A percentile compares a stretch with the other conserved stretches of the same genome.
Evolutionary conservation across 306 rosid genomes (phyloP).

Genomic region (Castanopsis chinensis): DNA sequence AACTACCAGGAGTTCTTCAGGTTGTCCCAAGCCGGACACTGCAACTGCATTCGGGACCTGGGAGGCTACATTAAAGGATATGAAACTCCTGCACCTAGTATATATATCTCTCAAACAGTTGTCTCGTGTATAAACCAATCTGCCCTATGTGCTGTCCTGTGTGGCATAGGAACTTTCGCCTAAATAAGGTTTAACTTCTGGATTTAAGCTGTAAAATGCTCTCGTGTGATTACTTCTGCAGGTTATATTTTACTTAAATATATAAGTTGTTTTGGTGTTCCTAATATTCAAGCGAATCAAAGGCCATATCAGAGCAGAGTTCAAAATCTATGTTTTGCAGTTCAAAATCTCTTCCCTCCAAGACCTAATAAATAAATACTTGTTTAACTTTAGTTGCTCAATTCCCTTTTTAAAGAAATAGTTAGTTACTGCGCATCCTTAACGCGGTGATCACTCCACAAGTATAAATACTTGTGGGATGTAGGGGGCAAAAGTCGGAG

Average conservation of each 20-base stretch:
- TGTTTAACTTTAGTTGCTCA: too few species aligned
- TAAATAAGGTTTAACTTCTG: slow-evolving; percentile 1
- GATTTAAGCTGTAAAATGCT: background rate
- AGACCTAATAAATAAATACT: too few species aligned
- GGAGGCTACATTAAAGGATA: slow-evolving; percentile 21
- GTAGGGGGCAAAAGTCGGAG: too few species aligned
- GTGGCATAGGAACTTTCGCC: background rate
- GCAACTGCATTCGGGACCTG: slow-evolving; percentile 63
- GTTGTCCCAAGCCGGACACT: slow-evolving; percentile 70
- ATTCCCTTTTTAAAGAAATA: too few species aligned
- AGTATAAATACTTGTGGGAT: too few species aligned
- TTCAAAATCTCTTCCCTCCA: background rate
- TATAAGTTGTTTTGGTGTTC: background rate
- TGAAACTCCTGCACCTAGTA: background rate
- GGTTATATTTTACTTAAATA: background rate
- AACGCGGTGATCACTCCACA: too few species aligned
- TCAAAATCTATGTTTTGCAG: background rate
- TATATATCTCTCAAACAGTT: background rate
- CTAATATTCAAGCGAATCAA: background rate
- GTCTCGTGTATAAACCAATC: background rate
- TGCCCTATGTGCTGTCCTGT: background rate
- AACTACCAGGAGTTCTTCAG: slow-evolving; percentile 93
- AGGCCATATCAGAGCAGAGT: background rate
- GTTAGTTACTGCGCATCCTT: too few species aligned
- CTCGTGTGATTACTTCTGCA: background rate